phyloP scores from a whole-genome alignment of 805 yeast genomes.

The Middelhovenomyces tepae region DNA sequence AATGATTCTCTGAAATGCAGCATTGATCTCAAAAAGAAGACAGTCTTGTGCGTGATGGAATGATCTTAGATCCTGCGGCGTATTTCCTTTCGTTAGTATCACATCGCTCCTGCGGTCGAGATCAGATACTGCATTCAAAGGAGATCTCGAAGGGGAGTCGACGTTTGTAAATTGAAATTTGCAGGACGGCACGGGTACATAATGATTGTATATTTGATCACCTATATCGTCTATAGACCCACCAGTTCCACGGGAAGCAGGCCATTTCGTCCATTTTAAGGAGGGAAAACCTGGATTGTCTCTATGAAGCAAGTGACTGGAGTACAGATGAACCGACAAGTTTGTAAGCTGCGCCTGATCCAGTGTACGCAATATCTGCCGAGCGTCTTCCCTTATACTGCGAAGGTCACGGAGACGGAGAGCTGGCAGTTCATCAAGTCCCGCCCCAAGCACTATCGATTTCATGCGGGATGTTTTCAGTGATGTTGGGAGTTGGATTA shows the following conservation, averaged over 20 bases:
- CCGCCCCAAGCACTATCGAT: no score
- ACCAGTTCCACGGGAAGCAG: constrained; percentile 36
- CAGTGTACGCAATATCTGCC: no score
- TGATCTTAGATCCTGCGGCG: no score
- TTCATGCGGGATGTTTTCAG: no score
- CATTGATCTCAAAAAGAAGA: constrained; percentile 20
- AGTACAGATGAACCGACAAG: constrained; percentile 56
- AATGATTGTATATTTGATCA: constrained; percentile 3
- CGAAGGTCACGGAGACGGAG: no score
- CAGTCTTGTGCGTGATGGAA: constrained; percentile 9
- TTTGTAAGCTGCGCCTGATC: constrained; percentile 31
- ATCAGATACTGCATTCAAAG: constrained; percentile 3
- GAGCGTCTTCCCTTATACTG: no score
- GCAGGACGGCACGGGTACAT: constrained; percentile 16
- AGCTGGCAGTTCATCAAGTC: no score
- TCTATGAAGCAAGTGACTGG: constrained; percentile 36
- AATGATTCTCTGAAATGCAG: constrained; percentile 16
- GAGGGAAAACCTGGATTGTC: no score
- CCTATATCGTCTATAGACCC: no score
- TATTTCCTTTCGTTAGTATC: constrained; percentile 4
- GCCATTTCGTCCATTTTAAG: constrained; percentile 27
- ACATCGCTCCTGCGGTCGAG: constrained; percentile 3
- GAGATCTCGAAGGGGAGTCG: constrained; percentile 8
- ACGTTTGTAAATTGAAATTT: constrained; percentile 8
- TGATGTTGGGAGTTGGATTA: background rate